These are phyloP conservation scores for Quercus tomentella DNA, from an alignment of 331 rosid species.

Conservation along the genomic window DNA sequence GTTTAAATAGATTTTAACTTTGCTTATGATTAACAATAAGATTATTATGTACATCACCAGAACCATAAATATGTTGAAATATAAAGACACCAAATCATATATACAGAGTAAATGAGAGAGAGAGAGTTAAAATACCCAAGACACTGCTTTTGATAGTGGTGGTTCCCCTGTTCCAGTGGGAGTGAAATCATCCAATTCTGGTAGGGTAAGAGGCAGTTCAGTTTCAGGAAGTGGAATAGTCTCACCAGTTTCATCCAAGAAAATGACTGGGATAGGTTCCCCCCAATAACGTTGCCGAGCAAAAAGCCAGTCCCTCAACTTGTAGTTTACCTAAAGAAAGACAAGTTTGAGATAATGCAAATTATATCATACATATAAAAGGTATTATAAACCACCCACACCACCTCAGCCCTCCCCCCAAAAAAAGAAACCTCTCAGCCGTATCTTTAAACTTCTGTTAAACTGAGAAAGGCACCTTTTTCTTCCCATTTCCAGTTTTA, in stretches of 20 bases:
- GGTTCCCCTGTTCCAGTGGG: constrained; percentile 98
- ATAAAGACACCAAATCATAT: not conserved
- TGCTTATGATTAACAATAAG: not conserved
- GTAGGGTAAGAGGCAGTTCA: constrained; percentile 84
- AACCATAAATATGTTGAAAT: not conserved
- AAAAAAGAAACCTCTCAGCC: not conserved
- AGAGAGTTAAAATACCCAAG: constrained; percentile 55
- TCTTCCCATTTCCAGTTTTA: constrained; percentile 78
- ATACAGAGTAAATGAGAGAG: not conserved
- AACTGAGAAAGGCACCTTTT: constrained; percentile 51
- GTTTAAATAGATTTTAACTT: not conserved
- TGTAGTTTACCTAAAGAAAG: constrained; percentile 73
- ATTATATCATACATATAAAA: constrained; percentile 1
- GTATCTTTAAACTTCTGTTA: constrained; percentile 2
- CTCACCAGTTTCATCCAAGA: constrained; percentile 69
- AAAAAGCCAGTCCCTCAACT: constrained; percentile 99
- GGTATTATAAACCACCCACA: not conserved
- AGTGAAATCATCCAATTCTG: constrained; percentile 94
- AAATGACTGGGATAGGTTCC: constrained; percentile 94
- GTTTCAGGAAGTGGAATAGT: constrained; percentile 64
- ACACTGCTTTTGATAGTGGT: constrained; percentile 78
- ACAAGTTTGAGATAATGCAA: constrained; percentile 16
- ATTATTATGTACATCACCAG: not conserved
- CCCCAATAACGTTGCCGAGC: constrained; percentile 99
- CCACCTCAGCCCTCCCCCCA: not conserved